Conservation (phyloP, 169 alveolate genomes). For the Theileria sp. region DNA sequence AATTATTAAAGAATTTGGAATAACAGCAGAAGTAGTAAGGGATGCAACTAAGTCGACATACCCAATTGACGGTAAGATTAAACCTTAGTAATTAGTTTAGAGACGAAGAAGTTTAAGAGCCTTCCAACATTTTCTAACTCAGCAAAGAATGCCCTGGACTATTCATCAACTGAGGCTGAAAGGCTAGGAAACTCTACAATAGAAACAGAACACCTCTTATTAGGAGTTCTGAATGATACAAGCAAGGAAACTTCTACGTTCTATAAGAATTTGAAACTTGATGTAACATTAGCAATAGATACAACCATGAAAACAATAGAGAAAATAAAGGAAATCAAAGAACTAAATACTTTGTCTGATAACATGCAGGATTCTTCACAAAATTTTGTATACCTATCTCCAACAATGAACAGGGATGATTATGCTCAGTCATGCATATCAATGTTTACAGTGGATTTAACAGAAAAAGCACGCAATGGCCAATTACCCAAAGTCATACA, state of each 20-base stretch:
- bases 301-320: constrained; percentile 29
- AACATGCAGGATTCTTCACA: constrained; percentile 5
- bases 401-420: constrained; percentile 27
- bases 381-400: constrained; percentile 49
- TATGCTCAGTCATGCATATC: constrained; percentile 21
- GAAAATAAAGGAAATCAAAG: constrained; percentile 27
- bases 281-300: constrained; percentile 21
- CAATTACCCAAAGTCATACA: constrained; percentile 46
- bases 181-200: constrained; percentile 42
- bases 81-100: constrained; percentile 1
- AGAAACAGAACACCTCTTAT: constrained; percentile 60
- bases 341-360: background rate
- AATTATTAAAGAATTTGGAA: constrained; percentile 33
- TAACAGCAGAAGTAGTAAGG: constrained; percentile 27
- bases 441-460: constrained; percentile 51
- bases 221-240: constrained; percentile 35
- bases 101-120: background rate
- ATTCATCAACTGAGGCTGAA: constrained; percentile 56
- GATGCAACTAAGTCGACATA: constrained; percentile 6
- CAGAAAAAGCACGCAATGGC: constrained; percentile 56
- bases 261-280: constrained; percentile 19
- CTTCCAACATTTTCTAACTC: constrained; percentile 39
- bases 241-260: constrained; percentile 25
- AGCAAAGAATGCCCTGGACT: constrained; percentile 49
- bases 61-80: constrained; percentile 5